Base-by-base conservation (phyloP, 2,329 filamentous ascomycete genomes). In the Septoria linicola region DNA sequence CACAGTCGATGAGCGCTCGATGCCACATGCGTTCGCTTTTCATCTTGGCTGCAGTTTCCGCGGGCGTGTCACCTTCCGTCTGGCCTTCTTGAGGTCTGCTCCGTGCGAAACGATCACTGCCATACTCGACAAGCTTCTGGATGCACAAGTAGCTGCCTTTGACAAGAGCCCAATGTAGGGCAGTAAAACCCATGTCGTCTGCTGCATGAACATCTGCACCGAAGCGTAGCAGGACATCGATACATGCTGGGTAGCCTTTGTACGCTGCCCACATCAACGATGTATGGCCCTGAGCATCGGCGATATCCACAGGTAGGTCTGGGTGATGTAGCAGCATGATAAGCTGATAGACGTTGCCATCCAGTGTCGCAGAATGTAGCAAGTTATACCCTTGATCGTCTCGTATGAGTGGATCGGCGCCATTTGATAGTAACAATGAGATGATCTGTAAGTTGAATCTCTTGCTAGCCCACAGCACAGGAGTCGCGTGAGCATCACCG, bases 211-310 rank as follows among this genome's bases (percentile, higher is more conserved):
- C 89, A 67, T 90, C 93, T 31, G 93, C 93, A 46, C 93, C 95
- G 90, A 93, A 99, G 61, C 90, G 84, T 53, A 99, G 74, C 59
- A 96, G 92, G 36, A 97, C 71, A 67, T 97, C 93, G 41, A 97
- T 92, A 63, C 89, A 95, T 40, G 87, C 84, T 0, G 92, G 89
- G 68, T 86, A 96, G 30, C 95, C 93, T 72, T 99, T 99, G 76
- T 99, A 99, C 13, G 92, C 92, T 14, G 93, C 89, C 93, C 93
- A 99, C 93, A 99, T 99, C 55, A 99, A 78, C 54, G 86, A 87
- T 1, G 93, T 97, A 71, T 99, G 95, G 4, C 91, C 89, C 67
- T 90, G 92, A 43, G 83, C 82, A 72, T 99, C 93, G 46, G 86
- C 79, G 4, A 93, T 87, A 68, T 99, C 93, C 55, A 99, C 89